Evolutionary conservation across 2,329 filamentous ascomycete genomes (phyloP).

Genomic region (Bipolaris oryzae): DNA sequence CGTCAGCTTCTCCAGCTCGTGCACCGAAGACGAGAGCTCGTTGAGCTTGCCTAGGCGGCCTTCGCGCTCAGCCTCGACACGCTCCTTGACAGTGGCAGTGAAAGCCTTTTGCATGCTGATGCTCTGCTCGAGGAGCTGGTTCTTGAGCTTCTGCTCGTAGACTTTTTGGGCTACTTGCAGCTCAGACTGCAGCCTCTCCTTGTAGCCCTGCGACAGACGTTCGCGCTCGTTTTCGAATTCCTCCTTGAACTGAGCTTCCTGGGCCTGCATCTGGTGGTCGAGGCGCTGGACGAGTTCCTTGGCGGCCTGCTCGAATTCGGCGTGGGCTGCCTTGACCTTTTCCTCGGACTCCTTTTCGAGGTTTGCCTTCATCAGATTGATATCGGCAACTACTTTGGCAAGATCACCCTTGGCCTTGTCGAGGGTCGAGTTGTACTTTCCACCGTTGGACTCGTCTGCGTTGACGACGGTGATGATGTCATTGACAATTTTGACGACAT

Average conservation of each 20-base stretch:
- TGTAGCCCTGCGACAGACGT: constrained; percentile 76
- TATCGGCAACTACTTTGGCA: constrained; percentile 76
- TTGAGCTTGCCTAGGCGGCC: constrained; percentile 85
- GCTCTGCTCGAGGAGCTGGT: constrained; percentile 88
- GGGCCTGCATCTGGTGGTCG: constrained; percentile 78
- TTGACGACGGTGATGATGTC: constrained; percentile 94
- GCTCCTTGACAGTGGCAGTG: constrained; percentile 73
- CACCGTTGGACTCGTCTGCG: constrained; percentile 73
- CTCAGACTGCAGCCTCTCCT: constrained; percentile 78
- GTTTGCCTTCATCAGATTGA: constrained; percentile 72
- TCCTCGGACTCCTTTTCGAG: constrained; percentile 74
- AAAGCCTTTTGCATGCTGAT: constrained; percentile 87
- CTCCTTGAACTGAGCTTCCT: constrained; percentile 81
- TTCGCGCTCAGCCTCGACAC: constrained; percentile 86
- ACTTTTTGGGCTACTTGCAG: constrained; percentile 79
- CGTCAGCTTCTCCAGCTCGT: constrained; percentile 85
- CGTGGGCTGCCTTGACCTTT: constrained; percentile 72
- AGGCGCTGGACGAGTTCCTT: constrained; percentile 87
- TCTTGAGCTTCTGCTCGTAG: constrained; percentile 80
- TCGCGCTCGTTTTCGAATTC: constrained; percentile 90
- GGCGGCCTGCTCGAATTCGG: constrained; percentile 85
- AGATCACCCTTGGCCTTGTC: constrained; percentile 86
- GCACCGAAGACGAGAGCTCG: constrained; percentile 77
- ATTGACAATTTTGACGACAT: constrained; percentile 93
- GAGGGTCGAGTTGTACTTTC: constrained; percentile 78